Percentiles rank a stretch among this genome's conserved stretches.
These are phyloP conservation scores for Amylocarpus encephaloides DNA, from an alignment of 2,329 filamentous ascomycete species.

Conservation along the genomic window DNA sequence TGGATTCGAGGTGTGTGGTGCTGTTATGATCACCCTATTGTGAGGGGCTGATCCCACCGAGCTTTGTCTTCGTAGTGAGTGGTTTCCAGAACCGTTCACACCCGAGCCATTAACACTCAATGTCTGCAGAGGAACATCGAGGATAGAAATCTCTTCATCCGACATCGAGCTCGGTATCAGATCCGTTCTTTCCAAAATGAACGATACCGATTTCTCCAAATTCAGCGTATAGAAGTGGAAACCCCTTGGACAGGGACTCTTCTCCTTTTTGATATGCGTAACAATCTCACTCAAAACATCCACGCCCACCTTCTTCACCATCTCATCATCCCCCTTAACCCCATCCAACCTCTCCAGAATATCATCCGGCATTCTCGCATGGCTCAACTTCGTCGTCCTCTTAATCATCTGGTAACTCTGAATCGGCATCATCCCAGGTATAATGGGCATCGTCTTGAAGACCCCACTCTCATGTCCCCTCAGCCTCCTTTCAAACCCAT, in stretches of 20 bases:
- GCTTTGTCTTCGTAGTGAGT: slow-evolving; percentile 28
- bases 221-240: slow-evolving; percentile 99
- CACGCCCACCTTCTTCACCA: slow-evolving; percentile 72
- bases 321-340: slow-evolving; percentile 73
- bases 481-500: slow-evolving; percentile 69
- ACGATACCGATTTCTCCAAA: slow-evolving; percentile 89
- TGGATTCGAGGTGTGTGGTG: slow-evolving; percentile 50
- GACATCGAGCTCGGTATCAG: slow-evolving; percentile 61
- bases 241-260: slow-evolving; percentile 58
- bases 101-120: slow-evolving; percentile 46
- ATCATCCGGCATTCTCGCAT: slow-evolving; percentile 69
- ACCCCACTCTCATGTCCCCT: slow-evolving; percentile 75
- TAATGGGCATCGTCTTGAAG: slow-evolving; percentile 82
- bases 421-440: slow-evolving; percentile 94
- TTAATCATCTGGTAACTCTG: slow-evolving; percentile 96
- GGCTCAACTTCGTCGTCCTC: slow-evolving; percentile 87
- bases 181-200: slow-evolving; percentile 79
- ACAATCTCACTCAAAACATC: slow-evolving; percentile 82
- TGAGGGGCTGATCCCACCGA: slow-evolving; percentile 77
- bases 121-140: slow-evolving; percentile 38
- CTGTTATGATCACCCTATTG: slow-evolving; percentile 79
- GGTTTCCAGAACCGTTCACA: slow-evolving; percentile 42
- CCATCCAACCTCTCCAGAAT: slow-evolving; percentile 65
- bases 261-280: slow-evolving; percentile 63
- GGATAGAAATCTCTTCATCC: slow-evolving; percentile 37